Evolutionary conservation across 192 early-diverging fungal species (phyloP).

Genomic region (Entomortierella parvispora): DNA sequence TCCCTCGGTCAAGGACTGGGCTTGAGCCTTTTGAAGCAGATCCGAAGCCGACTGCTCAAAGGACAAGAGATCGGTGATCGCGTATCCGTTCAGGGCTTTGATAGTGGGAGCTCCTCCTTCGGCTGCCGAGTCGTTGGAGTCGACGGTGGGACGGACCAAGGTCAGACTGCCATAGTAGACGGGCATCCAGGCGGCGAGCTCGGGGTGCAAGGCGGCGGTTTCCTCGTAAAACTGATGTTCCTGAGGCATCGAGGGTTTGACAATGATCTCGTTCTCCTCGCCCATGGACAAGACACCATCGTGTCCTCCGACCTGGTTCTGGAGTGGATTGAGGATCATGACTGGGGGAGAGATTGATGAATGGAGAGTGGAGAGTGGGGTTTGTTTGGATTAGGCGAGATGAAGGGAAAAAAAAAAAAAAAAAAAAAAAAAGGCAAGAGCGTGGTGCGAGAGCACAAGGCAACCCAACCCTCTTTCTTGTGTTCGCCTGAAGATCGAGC

Average conservation of each 20-base stretch:
- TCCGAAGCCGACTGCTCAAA: constrained; percentile 18
- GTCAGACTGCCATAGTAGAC: constrained; percentile 70
- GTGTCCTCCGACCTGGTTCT: constrained; percentile 87
- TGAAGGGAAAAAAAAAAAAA: background rate
- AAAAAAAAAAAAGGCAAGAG: constrained; percentile 7
- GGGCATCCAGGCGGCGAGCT: constrained; percentile 71
- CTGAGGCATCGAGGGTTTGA: constrained; percentile 72
- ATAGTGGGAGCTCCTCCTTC: constrained; percentile 9
- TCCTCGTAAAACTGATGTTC: constrained; percentile 83
- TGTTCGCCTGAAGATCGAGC: too few relatives aligned
- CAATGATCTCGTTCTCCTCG: constrained; percentile 68
- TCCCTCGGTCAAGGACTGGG: background rate
- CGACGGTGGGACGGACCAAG: constrained; percentile 11
- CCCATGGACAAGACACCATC: constrained; percentile 69
- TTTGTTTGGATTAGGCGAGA: background rate
- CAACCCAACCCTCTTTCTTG: too few relatives aligned
- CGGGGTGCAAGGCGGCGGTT: constrained; percentile 53
- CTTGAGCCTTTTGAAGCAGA: constrained; percentile 7
- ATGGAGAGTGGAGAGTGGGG: background rate
- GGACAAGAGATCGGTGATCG: constrained; percentile 22
- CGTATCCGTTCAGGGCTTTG: constrained; percentile 39
- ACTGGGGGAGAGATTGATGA: background rate
- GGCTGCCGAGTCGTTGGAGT: background rate
- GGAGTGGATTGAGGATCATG: constrained; percentile 59
- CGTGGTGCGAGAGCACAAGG: too few relatives aligned